Evolutionary conservation across 257 asterid species (phyloP), one percentile per base, ranked within the genome.

Genomic region (Forsythia viridissima): DNA sequence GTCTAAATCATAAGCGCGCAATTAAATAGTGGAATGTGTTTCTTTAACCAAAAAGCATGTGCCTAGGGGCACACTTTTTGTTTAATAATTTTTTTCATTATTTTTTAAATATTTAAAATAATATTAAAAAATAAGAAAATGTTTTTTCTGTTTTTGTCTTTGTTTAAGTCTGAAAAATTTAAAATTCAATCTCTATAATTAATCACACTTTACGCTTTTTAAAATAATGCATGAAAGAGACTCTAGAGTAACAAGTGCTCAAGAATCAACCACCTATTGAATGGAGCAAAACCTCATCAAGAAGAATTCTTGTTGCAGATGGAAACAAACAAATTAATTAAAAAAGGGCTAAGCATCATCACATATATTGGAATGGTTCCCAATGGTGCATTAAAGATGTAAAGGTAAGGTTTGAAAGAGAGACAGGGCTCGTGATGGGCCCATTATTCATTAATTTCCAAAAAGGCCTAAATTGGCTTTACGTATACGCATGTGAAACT

Each of bases 401-500:
- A 88, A 89, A 88, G 88, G 85, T 74, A 0, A 12, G 42, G 55
- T 37, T 74, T 73, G 79, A 77, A 79, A 77, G 51, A 70, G 34
- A 80, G 84, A 85, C 88, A 80, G 2, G 61, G 80, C 88, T 81
- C 88, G 87, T 89, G 88, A 80, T 84, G 80, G 84, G 73, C 71
- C 75, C 80, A 43, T 15, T 44, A 20, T 24, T 82, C 83, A 82
- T 80, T 82, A 41, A 70, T 78, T 70, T 71, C 65, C 34, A 11
- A 66, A 71, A 61, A 38, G 84, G 80, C 71, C 36, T 51, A 72
- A 65, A 18, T 69, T 80, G 78, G 70, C 37, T 65, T 70, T 83
- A 78, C 59, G 37, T 63, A 44, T 74, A 65, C 79, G 85, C 92
- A 87, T 90, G 94, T 92, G 94, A 90, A 73, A 36, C 75, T 39